Base-by-base conservation (phyloP, 2,329 filamentous ascomycete species). In the Fusarium clavum region DNA sequence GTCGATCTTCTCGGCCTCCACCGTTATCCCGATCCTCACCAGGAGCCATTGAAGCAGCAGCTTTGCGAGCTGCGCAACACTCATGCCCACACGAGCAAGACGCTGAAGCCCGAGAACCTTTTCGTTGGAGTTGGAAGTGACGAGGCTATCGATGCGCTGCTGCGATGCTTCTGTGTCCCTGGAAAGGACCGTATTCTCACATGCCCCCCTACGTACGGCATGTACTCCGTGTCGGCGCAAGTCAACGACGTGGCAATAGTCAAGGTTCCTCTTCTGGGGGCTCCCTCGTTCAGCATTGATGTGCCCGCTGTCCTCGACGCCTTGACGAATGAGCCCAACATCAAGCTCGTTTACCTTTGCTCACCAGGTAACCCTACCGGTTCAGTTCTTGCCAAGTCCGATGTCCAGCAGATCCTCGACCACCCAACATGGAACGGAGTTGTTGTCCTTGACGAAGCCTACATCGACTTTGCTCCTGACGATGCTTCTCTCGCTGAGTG, bases 101-200 rank as follows among this genome's bases (percentile, higher is more conserved):
- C 85, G 38, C 86, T 99, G 60, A 89, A 86, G 14, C 92, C 94
- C 1, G 92, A 91, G 56, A 92, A 98, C 82, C 84, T 99, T 54
- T 98, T 98, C 79, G 93, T 98, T 52, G 96, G 96, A 65, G 94
- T 98, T 45, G 96, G 96, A 69, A 97, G 93, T 66, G 96, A 99
- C 80, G 96, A 99, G 85, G 95, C 94, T 69, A 97, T 99, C 78
- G 96, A 99, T 81, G 94, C 93, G 8, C 87, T 99, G 43, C 87
- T 99, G 64, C 91, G 96, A 56, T 96, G 93, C 81, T 99, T 99
- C 84, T 99, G 96, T 82, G 84, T 89, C 3, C 96, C 96, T 1
- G 93, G 91, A 47, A 87, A 86, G 71, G 96, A 99, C 82, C 94
- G 92, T 78, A 97, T 99, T 78, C 87, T 99, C 38, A 95, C 94